Evolutionary conservation across 2,329 filamentous ascomycete species (phyloP), one percentile per base, ranked within the genome.

Genomic region (Aspergillus latus): DNA sequence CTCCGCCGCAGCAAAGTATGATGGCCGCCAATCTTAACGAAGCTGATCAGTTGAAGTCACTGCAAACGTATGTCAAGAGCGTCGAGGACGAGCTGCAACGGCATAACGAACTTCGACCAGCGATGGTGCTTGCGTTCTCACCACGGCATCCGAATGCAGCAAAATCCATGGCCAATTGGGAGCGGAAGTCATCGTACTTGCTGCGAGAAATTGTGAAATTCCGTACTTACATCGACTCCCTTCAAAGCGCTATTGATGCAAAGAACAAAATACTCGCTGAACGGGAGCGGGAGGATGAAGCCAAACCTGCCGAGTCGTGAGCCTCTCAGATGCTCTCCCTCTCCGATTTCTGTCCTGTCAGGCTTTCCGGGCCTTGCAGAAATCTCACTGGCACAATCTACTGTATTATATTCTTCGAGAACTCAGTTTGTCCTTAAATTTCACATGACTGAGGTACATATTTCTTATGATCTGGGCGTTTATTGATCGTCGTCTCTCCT

Each of bases 191-290:
- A 54, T 88, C 90, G 30, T 96, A 97, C 70, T 78, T 99, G 40
- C 81, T 97, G 10, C 82, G 90, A 36, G 94, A 99, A 77, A 97
- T 95, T 72, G 92, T 97, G 73, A 97, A 97, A 74, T 97, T 96
- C 76, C 82, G 88, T 58, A 97, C 92, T 0, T 99, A 97, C 68
- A 92, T 97, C 64, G 94, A 97, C 72, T 87, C 86, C 34, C 77
- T 99, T 49, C 81, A 86, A 56, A 83, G 84, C 37, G 92, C 92
- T 0, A 84, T 89, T 64, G 76, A 71, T 32, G 81, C 85, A 53
- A 92, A 89, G 70, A 81, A 84, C 45, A 87, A 87, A 68, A 87
- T 97, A 42, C 88, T 91, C 57, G 64, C 67, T 13, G 61, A 62
- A 36, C 62, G 64, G 21, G 62, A 63, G 47, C 60, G 65, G 44